Percentiles rank a stretch among this genome's conserved stretches.
phyloP scores from a whole-genome alignment of 2,329 filamentous ascomycete genomes.

The Hymenoscyphus scutula region DNA sequence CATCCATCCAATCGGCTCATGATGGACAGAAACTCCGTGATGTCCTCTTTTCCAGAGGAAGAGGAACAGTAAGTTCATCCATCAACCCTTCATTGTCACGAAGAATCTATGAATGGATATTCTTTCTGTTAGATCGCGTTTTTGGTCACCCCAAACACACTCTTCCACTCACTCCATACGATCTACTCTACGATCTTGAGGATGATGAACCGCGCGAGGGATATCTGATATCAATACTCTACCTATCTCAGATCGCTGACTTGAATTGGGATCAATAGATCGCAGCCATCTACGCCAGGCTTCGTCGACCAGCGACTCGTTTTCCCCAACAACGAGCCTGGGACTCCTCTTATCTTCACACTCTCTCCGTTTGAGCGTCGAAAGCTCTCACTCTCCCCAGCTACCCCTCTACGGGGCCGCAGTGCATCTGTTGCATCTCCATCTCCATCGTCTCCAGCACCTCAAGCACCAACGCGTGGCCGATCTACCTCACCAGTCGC shows the following conservation, averaged over 20 bases:
- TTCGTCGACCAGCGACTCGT: no score
- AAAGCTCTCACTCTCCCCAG: no score
- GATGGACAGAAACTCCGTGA: no score
- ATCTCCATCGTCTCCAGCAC: no score
- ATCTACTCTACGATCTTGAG: not conserved
- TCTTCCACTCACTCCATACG: not conserved
- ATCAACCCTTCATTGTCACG: not conserved
- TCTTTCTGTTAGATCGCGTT: not conserved
- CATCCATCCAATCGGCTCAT: not conserved
- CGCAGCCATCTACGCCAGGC: not conserved
- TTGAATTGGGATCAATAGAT: slow-evolving; percentile 3
- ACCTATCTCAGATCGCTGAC: not conserved
- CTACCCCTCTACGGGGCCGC: no score
- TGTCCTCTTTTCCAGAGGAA: not conserved
- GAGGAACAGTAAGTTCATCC: not conserved
- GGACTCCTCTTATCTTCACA: no score
- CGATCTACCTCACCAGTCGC: no score
- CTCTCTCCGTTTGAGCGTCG: no score
- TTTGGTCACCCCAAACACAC: not conserved
- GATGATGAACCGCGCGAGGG: not conserved
- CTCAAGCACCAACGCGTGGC: no score
- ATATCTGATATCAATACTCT: slow-evolving; percentile 1
- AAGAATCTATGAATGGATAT: not conserved
- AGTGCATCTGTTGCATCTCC: no score
- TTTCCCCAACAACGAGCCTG: no score